Evolutionary conservation across 208 protist species (phyloP).

Genomic region (Acanthamoeba healyi): DNA sequence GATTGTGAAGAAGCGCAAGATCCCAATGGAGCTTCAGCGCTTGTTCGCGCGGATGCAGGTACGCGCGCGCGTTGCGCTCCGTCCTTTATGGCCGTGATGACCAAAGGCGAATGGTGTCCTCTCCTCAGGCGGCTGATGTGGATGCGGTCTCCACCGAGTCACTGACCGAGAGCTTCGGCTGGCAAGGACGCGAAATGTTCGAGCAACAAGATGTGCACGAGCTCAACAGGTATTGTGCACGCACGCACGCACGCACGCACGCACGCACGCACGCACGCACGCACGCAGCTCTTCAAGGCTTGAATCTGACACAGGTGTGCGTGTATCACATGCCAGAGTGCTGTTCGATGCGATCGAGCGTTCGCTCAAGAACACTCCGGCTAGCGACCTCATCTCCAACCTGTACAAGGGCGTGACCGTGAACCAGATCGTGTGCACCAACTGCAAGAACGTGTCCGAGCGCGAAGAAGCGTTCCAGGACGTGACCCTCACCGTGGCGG

Average conservation of each 20-base stretch:
- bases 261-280: too few species aligned
- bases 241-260: too few species aligned
- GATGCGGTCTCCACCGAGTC: constrained; percentile 51
- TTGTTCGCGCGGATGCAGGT: constrained; percentile 79
- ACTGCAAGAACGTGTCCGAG: constrained; percentile 34
- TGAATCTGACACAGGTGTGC: neutral
- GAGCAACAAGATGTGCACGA: constrained; percentile 81
- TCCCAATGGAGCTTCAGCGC: constrained; percentile 76
- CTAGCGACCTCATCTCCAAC: neutral
- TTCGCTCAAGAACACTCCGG: constrained; percentile 39
- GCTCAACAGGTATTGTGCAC: constrained; percentile 68
- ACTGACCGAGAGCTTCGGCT: constrained; percentile 81
- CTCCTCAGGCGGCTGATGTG: constrained; percentile 7
- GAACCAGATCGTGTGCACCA: constrained; percentile 64
- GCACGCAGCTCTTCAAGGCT: too few species aligned
- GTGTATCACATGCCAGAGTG: neutral
- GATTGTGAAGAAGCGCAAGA: constrained; percentile 58
- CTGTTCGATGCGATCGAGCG: constrained; percentile 75
- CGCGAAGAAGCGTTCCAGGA: constrained; percentile 55
- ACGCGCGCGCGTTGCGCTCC: too few species aligned
- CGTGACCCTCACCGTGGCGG: constrained; percentile 30
- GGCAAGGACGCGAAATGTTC: constrained; percentile 76
- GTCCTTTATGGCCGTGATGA: too few species aligned
- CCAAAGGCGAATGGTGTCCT: neutral
- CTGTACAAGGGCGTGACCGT: constrained; percentile 54